A percentile compares a stretch with the other conserved stretches of the same genome.
Conservation (phyloP, 2,329 filamentous ascomycete species). For the Chaetomium sp. region DNA sequence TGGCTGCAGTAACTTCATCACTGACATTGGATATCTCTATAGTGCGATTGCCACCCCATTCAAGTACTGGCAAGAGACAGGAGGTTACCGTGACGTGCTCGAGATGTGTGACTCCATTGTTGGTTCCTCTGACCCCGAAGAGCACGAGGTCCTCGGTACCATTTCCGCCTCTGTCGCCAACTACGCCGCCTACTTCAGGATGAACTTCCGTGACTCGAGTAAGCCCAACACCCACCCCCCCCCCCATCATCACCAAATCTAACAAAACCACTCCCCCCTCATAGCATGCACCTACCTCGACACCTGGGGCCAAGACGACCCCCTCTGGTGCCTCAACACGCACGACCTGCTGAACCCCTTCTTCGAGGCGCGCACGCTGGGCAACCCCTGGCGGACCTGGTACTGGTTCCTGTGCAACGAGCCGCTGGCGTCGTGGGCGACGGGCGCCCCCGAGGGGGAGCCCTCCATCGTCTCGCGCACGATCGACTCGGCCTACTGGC, state of each 20-base stretch:
- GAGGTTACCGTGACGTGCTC: constrained; percentile 29
- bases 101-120: constrained; percentile 30
- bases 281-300: constrained; percentile 33
- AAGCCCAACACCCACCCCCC: not conserved
- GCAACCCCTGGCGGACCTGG: constrained; percentile 34
- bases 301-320: constrained; percentile 33
- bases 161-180: constrained; percentile 27
- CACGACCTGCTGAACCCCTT: constrained; percentile 32
- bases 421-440: constrained; percentile 32
- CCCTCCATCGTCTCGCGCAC: constrained; percentile 32
- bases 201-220: constrained; percentile 32
- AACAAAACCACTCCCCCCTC: not conserved
- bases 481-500: constrained; percentile 30
- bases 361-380: constrained; percentile 31
- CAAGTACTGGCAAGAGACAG: constrained; percentile 31
- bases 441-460: constrained; percentile 24
- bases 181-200: constrained; percentile 31
- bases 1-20: not conserved
- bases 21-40: not conserved
- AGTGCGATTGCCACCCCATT: constrained; percentile 33
- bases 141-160: constrained; percentile 26
- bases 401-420: constrained; percentile 35
- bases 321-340: constrained; percentile 35
- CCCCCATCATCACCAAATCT: not conserved
- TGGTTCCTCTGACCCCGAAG: constrained; percentile 1